phyloP scores from a whole-genome alignment of 176 grass and related monocot genomes.

The Carex myosuroides region DNA sequence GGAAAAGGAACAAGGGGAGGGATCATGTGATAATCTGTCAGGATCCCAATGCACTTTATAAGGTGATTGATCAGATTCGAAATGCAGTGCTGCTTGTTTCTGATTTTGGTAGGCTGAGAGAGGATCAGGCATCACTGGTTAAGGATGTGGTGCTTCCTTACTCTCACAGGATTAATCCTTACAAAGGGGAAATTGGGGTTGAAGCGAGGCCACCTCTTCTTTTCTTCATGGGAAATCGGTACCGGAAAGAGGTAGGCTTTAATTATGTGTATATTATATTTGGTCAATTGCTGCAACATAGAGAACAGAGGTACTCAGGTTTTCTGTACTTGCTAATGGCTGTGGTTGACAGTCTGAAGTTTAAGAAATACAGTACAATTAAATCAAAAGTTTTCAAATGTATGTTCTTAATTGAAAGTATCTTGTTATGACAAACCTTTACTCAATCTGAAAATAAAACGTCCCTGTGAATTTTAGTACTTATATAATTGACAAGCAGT shows the following conservation, averaged over 20 bases:
- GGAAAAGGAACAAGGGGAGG: slow-evolving; percentile 56
- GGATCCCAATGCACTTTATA: slow-evolving; percentile 83
- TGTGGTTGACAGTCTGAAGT: background rate
- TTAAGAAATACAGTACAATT: background rate
- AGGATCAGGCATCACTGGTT: slow-evolving; percentile 69
- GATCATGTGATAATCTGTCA: slow-evolving; percentile 94
- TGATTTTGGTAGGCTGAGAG: slow-evolving; percentile 69
- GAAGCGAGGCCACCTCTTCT: slow-evolving; percentile 46
- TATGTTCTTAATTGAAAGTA: background rate
- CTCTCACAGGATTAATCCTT: slow-evolving; percentile 77
- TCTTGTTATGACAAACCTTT: background rate
- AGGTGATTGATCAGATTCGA: slow-evolving; percentile 55
- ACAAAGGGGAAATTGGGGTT: slow-evolving; percentile 47
- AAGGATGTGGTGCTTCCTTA: slow-evolving; percentile 96
- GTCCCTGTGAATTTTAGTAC: background rate
- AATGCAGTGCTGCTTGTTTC: slow-evolving; percentile 81
- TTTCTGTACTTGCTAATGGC: background rate
- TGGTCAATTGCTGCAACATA: background rate
- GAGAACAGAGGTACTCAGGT: background rate
- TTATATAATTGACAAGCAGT: background rate
- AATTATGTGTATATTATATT: background rate
- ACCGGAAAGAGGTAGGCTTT: slow-evolving; percentile 73
- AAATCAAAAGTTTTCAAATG: background rate
- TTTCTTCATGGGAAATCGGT: slow-evolving; percentile 98
- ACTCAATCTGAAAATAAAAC: background rate